Evolutionary conservation across 306 rosid species (phyloP).

Genomic region (Vigna angularis): DNA sequence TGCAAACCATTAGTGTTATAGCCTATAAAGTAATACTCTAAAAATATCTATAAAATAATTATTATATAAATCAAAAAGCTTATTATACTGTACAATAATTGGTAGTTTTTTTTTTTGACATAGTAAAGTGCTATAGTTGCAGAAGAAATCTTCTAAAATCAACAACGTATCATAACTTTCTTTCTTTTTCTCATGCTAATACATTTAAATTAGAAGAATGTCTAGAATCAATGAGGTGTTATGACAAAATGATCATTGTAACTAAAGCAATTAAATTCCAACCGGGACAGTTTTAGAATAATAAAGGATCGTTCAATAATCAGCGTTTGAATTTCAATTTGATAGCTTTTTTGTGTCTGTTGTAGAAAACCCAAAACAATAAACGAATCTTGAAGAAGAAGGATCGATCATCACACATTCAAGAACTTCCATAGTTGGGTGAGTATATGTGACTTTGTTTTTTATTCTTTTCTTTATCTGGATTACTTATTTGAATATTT

Average conservation of each 20-base stretch:
- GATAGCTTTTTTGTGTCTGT: neutral
- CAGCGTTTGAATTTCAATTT: neutral
- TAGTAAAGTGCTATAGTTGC: too few relatives aligned
- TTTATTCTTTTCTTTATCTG: neutral
- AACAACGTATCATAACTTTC: too few relatives aligned
- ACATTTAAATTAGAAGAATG: neutral
- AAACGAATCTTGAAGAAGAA: neutral
- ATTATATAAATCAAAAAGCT: too few relatives aligned
- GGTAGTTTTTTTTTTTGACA: too few relatives aligned
- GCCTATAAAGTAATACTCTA: too few relatives aligned
- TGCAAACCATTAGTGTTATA: too few relatives aligned
- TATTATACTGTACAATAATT: too few relatives aligned
- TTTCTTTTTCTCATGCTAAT: too few relatives aligned
- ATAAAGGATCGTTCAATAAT: neutral
- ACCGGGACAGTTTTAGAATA: neutral
- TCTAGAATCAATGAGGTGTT: neutral
- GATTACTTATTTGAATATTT: neutral
- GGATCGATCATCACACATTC: neutral
- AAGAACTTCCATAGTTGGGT: neutral
- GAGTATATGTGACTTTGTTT: neutral
- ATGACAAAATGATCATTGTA: neutral
- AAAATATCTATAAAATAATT: too few relatives aligned
- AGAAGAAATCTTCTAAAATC: too few relatives aligned
- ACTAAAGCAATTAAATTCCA: neutral
- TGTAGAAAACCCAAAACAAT: neutral